Evolutionary conservation across 495 filamentous ascomycete genomes (phyloP).

Genomic region (Talaromyces wortmannii): DNA sequence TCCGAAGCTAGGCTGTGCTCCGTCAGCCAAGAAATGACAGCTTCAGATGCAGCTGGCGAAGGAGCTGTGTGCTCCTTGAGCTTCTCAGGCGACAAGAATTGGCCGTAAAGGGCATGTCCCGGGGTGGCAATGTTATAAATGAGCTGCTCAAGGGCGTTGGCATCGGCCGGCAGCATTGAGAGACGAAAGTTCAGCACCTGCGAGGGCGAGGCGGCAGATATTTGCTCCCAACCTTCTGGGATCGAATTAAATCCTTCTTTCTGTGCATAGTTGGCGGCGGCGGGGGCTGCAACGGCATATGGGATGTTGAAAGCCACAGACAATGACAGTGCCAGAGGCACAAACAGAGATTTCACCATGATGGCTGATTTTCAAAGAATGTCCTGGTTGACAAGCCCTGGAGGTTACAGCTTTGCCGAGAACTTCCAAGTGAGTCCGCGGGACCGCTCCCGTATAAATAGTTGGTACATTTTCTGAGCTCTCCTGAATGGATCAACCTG

Average conservation of each 20-base stretch:
- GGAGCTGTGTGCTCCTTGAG: neutral
- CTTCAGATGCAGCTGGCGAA: neutral
- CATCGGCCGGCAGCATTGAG: slow-evolving; percentile 37
- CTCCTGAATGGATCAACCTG: no score
- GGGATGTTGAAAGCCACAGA: neutral
- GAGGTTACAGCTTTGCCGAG: no score
- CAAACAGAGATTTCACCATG: no score
- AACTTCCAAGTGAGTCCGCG: no score
- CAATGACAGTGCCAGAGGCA: neutral
- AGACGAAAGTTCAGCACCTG: slow-evolving; percentile 27
- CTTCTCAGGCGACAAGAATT: slow-evolving; percentile 26
- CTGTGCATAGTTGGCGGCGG: neutral
- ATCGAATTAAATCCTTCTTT: slow-evolving; percentile 26
- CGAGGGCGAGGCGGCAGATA: slow-evolving; percentile 14
- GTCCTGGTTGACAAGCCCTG: no score
- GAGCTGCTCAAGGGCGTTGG: slow-evolving; percentile 39
- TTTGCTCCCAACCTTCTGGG: slow-evolving; percentile 37
- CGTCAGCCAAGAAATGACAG: neutral
- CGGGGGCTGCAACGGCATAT: neutral
- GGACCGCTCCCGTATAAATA: no score
- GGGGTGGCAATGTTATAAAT: slow-evolving; percentile 50
- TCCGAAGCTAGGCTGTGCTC: neutral
- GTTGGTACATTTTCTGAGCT: no score
- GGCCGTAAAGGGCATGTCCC: slow-evolving; percentile 44
- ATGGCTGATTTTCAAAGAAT: no score